These are phyloP conservation scores for Aspergillus glaucus DNA, from an alignment of 2,329 filamentous ascomycete genomes.

Conservation along the genomic window DNA sequence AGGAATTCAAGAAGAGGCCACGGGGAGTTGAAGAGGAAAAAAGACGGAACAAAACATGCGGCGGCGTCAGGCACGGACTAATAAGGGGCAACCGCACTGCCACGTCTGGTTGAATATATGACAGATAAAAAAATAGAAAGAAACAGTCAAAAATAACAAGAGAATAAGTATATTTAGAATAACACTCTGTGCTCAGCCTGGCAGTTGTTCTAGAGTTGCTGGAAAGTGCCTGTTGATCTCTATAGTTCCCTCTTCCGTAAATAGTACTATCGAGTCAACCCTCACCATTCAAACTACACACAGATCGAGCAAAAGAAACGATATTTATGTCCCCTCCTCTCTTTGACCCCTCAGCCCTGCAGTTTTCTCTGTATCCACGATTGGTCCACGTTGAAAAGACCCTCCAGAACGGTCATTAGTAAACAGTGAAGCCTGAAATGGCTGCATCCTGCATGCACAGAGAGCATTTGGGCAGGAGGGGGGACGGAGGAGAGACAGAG, in stretches of 20 bases:
- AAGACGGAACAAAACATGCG: constrained; percentile 3
- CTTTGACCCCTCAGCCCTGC: constrained; percentile 5
- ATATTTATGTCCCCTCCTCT: constrained; percentile 1
- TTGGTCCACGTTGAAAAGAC: constrained; percentile 17
- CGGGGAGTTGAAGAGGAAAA: constrained; percentile 6
- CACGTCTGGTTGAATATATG: neutral
- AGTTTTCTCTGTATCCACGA: constrained; percentile 3
- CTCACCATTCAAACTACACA: neutral
- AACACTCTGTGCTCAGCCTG: no score
- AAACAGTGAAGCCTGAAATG: neutral
- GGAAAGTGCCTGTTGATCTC: no score
- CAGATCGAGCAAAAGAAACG: neutral
- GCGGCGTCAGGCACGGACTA: neutral
- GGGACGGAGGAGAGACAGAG: no score
- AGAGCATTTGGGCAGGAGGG: no score
- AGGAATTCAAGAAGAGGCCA: constrained; percentile 4
- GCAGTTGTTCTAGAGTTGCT: no score
- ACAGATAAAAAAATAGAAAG: neutral
- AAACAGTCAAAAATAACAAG: neutral
- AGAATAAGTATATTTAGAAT: no score
- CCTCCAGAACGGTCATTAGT: neutral
- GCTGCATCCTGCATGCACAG: no score
- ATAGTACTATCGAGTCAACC: no score
- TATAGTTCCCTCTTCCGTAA: no score
- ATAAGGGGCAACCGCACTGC: neutral